Base-by-base conservation (phyloP, 176 grass and related monocot genomes). In the Carex myosuroides region DNA sequence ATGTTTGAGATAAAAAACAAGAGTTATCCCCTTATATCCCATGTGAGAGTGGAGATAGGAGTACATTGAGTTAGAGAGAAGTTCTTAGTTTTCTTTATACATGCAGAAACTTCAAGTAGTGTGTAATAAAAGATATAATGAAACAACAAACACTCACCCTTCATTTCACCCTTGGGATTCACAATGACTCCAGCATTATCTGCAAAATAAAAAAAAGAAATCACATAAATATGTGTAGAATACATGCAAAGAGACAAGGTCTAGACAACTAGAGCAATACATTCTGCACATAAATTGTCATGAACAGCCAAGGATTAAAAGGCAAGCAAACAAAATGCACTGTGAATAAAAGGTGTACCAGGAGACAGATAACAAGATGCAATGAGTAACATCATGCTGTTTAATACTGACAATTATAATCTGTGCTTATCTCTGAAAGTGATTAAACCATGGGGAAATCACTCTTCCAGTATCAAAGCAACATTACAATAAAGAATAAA, bases 161-260 rank as follows among this genome's bases (percentile, higher is more conserved):
- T 94, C 92, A 94, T 94, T 81, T 94, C 92, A 65, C 92, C 92
- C 87, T 94, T 94, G 0, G 92, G 92, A 74, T 94, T 91, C 82
- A 94, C 92, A 81, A 94, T 94, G 79, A 94, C 92, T 84, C 92
- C 92, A 84, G 89, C 92, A 39, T 94, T 92, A 83, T 90, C 87
- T 91, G 76, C 70, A 94, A 61, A 79, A 44, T 67, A 79, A 30
- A 26, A 78, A 33, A 85, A 26, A 14, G 29, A 64, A 18, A 85
- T 79, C 3, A 53, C 30, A 79, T 85, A 16, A 48, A 13, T 80
- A 79, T 60, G 7, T 30, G 1, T 11, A 73, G 16, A 32, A 14
- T 59, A 59, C 7, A 24, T 42, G 26, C 6, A 33, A 81, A 70
- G 2, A 71, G 8, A 46, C 13, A 39, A 22, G 6, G 6, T 17